Conservation (phyloP, 2,329 filamentous ascomycete genomes). For the Pezicula radicicola region DNA sequence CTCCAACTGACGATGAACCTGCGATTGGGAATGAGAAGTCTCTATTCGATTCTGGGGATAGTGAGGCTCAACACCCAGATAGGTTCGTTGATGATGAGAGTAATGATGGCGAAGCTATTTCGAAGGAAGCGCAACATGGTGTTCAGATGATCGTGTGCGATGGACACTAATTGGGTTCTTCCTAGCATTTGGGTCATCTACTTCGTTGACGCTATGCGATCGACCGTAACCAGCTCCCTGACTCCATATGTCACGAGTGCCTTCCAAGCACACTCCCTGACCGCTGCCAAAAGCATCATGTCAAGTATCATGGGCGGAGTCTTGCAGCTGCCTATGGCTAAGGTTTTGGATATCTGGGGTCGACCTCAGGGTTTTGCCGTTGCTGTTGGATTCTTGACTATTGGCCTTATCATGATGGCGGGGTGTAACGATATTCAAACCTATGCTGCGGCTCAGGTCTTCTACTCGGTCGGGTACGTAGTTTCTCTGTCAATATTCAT, state of each 20-base stretch:
- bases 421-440: conserved; percentile 54
- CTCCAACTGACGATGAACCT: too few species aligned
- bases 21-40: too few species aligned
- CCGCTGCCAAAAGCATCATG: conserved; percentile 2
- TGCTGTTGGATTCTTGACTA: conserved; percentile 36
- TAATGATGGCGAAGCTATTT: too few species aligned
- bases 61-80: too few species aligned
- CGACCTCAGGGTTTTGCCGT: conserved; percentile 43
- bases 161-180: too few species aligned
- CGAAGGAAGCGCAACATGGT: too few species aligned
- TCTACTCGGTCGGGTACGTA: conserved; percentile 61
- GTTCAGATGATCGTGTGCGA: too few species aligned
- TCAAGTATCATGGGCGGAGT: conserved; percentile 27
- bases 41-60: too few species aligned
- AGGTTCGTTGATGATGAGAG: too few species aligned
- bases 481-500: conserved; percentile 43
- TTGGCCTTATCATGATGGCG: conserved; percentile 64
- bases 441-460: conserved; percentile 56
- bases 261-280: conserved; percentile 1
- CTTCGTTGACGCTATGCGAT: not conserved
- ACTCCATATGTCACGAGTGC: conserved; percentile 5
- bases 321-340: conserved; percentile 54
- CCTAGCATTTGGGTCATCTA: too few species aligned
- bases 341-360: conserved; percentile 47
- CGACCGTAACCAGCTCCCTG: not conserved